Conservation (phyloP, 1,284 basidiomycete genomes). For the Exobasidium rhododendri region DNA sequence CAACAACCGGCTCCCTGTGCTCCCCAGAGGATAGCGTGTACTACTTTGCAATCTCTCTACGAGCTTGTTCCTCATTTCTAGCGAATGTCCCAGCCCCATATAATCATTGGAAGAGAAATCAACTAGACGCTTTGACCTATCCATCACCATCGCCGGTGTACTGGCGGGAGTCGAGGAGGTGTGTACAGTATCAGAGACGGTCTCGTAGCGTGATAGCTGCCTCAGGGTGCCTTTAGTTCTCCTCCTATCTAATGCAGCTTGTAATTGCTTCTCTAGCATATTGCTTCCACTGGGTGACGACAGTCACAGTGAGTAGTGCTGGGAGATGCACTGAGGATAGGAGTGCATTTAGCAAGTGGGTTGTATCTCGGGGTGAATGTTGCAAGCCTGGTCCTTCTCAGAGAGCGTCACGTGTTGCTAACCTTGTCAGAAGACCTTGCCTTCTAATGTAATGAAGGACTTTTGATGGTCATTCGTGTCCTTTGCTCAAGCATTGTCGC, state of each 20-base stretch:
- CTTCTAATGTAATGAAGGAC: no score
- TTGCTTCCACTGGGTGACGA: no score
- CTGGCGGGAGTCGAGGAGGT: conserved; percentile 7
- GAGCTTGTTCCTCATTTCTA: conserved; percentile 56
- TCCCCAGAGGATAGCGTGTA: conserved; percentile 62
- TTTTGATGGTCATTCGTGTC: no score
- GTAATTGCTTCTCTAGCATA: conserved; percentile 10
- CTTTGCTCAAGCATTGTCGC: no score
- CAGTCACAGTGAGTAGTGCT: no score
- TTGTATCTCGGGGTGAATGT: no score
- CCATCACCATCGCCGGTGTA: background rate
- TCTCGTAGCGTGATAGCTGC: conserved; percentile 26
- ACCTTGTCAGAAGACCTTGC: no score
- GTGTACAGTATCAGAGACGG: conserved; percentile 14
- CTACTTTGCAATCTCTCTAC: conserved; percentile 7
- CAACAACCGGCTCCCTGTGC: conserved; percentile 84
- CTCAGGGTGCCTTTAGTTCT: conserved; percentile 39
- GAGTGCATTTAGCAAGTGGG: no score
- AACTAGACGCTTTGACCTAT: conserved; percentile 32
- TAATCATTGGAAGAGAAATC: conserved; percentile 94
- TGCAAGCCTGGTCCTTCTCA: no score
- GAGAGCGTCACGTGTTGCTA: no score
- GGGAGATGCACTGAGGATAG: no score
- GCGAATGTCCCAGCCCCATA: conserved; percentile 72
- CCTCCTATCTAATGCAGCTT: conserved; percentile 32